Conservation (phyloP, 768 basidiomycete species). For the Kwoniella sp. region DNA sequence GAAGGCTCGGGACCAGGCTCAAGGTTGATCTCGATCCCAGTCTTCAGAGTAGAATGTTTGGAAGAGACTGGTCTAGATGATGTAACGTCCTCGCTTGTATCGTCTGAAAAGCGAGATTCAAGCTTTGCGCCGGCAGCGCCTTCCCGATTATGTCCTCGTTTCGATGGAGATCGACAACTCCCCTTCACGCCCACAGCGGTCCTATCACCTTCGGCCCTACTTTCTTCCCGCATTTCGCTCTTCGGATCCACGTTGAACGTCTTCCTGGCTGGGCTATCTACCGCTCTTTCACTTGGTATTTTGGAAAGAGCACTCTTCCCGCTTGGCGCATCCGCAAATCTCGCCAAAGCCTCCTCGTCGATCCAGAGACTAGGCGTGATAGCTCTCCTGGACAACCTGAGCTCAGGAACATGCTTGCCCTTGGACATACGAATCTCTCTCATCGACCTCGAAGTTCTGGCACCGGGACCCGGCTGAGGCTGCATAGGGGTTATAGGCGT, state of each 20-base stretch:
- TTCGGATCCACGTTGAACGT: neutral
- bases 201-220: no score
- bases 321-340: slow-evolving; percentile 8
- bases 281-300: neutral
- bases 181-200: no score
- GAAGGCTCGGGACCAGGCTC: neutral
- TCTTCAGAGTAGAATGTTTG: neutral
- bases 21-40: neutral
- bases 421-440: slow-evolving; percentile 6
- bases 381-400: slow-evolving; percentile 19
- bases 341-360: slow-evolving; percentile 25
- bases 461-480: neutral
- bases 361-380: slow-evolving; percentile 31
- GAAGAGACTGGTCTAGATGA: neutral
- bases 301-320: neutral
- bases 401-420: slow-evolving; percentile 13
- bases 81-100: neutral
- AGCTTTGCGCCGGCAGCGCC: neutral
- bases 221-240: no score
- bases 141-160: neutral
- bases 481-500: neutral
- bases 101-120: neutral
- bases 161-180: neutral
- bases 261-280: neutral
- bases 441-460: neutral